Evolutionary conservation across 2,329 filamentous ascomycete genomes (phyloP).

Genomic region (Esteya vermicola): DNA sequence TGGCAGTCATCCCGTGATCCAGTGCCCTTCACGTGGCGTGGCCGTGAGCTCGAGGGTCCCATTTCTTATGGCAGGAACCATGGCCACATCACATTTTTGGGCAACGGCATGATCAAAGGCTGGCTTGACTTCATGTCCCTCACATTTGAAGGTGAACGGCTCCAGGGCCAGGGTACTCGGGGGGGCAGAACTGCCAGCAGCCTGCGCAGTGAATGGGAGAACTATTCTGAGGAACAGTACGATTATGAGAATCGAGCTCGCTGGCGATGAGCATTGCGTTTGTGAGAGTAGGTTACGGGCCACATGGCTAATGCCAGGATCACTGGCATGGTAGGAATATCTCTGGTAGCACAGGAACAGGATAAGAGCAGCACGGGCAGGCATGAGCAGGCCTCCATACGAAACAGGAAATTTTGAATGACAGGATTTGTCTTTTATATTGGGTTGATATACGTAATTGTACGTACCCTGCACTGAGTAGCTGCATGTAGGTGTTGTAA

Average conservation of each 20-base stretch:
- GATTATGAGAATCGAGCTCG: conserved; percentile 1
- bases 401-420: no score
- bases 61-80: neutral
- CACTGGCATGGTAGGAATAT: no score
- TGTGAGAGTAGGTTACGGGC: no score
- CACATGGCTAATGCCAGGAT: no score
- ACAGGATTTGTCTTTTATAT: no score
- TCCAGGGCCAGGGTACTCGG: neutral
- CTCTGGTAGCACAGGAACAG: no score
- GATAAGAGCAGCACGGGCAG: no score
- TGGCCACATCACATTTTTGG: conserved; percentile 1
- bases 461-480: no score
- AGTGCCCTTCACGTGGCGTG: conserved; percentile 1
- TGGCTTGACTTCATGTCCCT: conserved; percentile 1
- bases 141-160: neutral
- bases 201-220: neutral
- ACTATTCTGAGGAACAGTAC: conserved; percentile 1
- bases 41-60: neutral
- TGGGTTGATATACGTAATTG: no score
- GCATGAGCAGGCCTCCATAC: no score
- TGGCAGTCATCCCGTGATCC: conserved; percentile 1
- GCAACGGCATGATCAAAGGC: conserved; percentile 1
- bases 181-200: neutral
- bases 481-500: no score
- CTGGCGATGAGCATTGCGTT: conserved; percentile 1